Evolutionary conservation across 2,329 filamentous ascomycete species (phyloP), one percentile per base, ranked within the genome.

Genomic region (Arthrobotrys musiformis): DNA sequence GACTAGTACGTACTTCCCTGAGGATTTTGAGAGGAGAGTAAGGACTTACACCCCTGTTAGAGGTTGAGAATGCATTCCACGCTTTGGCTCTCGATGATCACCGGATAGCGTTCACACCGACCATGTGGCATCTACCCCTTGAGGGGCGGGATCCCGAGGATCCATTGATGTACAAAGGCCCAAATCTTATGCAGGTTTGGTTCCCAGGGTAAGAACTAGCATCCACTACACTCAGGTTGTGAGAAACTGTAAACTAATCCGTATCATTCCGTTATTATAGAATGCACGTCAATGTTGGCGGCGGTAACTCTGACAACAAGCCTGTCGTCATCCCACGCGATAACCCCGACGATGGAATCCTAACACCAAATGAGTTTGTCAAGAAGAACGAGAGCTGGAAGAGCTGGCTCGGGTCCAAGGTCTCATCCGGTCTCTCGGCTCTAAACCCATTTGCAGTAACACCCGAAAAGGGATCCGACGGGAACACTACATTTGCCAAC

Each of bases 201-300:
- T 78, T 78, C 40, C 74, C 74, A 9, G 74, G 69, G 73, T 77
- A 70, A 54, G 62, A 19, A 52, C 33, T 3, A 7, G 17, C 19
- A 63, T 9, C 42, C n/a, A n/a, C 9, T 15, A n/a, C 17, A 2
- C 24, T 4, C n/a, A 48, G 19, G 2, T 40, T 37, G 9, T 22
- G 1, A 9, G 7, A 9, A 11, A 44, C 56, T 13, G 1, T 11
- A 11, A 40, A 30, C 19, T 17, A 54, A 35, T n/a, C 6, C 22
- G 5, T 19, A 52, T 11, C n/a, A n/a, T 17, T 17, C 24, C 4
- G 17, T n/a, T 6, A 33, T 15, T 46, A 86, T 0, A 87, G 87
- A 4, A 85, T 84, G 28, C 87, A 89, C 79, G 84, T 84, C 8
- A 86, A 88, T 68, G 82, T 87, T 1, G 87, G 87, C 2, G 87